phyloP scores from a whole-genome alignment of 1,139 yeast species.

The Yamadazyma blattariae region DNA sequence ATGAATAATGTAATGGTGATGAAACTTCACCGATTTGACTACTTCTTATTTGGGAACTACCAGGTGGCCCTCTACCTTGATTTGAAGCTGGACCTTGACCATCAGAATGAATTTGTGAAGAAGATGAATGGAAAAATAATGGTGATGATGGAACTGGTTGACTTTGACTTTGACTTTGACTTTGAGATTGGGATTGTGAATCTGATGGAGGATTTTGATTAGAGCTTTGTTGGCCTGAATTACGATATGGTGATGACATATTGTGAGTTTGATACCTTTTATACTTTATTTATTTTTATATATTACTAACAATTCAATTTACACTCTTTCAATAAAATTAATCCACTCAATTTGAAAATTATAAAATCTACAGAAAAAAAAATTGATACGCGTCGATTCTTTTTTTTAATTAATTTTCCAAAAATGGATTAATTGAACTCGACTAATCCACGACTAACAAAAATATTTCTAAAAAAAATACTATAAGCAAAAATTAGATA shows the following conservation, averaged over 20 bases:
- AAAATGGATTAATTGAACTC: conserved; percentile 20
- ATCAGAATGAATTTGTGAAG: conserved; percentile 46
- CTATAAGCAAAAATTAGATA: background rate
- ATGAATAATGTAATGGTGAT: conserved; percentile 47
- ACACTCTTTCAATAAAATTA: background rate
- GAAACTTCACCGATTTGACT: conserved; percentile 22
- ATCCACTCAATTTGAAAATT: background rate
- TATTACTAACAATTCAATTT: background rate
- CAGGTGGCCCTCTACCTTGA: conserved; percentile 10
- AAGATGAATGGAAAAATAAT: conserved; percentile 57
- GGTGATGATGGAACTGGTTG: conserved; percentile 64
- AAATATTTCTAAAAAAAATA: background rate
- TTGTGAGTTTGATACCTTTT: conserved; percentile 23
- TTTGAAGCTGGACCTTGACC: conserved; percentile 17
- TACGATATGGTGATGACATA: conserved; percentile 26
- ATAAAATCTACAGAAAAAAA: background rate
- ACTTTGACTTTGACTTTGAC: conserved; percentile 18
- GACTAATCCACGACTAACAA: background rate
- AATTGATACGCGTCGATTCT: conserved; percentile 15
- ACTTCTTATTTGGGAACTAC: conserved; percentile 5
- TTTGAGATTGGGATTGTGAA: conserved; percentile 36
- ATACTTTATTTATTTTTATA: background rate
- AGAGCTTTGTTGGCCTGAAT: conserved; percentile 24
- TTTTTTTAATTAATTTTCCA: conserved; percentile 21
- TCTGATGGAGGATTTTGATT: conserved; percentile 21